These are phyloP conservation scores for Halophytophthora batemanensis DNA, from an alignment of 352 stramenopile species.

Conservation along the genomic window DNA sequence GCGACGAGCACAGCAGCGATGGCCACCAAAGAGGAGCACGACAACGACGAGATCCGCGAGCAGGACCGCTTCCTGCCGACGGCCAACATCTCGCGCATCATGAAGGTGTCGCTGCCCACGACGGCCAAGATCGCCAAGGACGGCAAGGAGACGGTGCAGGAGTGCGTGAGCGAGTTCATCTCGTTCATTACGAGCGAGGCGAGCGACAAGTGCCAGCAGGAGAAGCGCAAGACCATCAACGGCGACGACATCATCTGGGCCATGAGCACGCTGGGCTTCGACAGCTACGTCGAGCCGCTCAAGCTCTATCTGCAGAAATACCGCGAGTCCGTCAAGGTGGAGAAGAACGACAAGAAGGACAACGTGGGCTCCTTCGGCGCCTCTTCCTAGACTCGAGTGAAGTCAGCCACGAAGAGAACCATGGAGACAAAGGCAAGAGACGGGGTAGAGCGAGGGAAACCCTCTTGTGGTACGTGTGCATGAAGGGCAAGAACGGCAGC, in stretches of 20 bases:
- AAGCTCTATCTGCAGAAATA: constrained; percentile 99
- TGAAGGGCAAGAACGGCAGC: no score
- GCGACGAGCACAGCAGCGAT: constrained; percentile 29
- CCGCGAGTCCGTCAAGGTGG: constrained; percentile 91
- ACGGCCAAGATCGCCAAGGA: constrained; percentile 99
- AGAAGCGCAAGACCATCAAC: constrained; percentile 99
- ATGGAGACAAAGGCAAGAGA: no score
- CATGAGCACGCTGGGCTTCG: constrained; percentile 99
- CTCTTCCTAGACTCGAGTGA: constrained; percentile 76
- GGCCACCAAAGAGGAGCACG: constrained; percentile 81
- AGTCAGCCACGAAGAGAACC: no score
- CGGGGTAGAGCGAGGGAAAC: no score
- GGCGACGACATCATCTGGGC: constrained; percentile 99
- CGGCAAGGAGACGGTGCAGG: constrained; percentile 99
- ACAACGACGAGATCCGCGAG: constrained; percentile 91
- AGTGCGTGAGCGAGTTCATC: constrained; percentile 99
- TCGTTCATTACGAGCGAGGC: constrained; percentile 99
- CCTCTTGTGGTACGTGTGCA: no score
- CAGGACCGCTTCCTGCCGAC: constrained; percentile 98
- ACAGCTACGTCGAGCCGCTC: constrained; percentile 99
- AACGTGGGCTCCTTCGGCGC: constrained; percentile 84
- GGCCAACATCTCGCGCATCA: constrained; percentile 99
- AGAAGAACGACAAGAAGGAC: constrained; percentile 92
- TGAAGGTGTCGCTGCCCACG: constrained; percentile 98
- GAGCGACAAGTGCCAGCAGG: constrained; percentile 98